Base-by-base conservation (phyloP, 2,329 filamentous ascomycete species). In the Fusarium pseudocircinatum region DNA sequence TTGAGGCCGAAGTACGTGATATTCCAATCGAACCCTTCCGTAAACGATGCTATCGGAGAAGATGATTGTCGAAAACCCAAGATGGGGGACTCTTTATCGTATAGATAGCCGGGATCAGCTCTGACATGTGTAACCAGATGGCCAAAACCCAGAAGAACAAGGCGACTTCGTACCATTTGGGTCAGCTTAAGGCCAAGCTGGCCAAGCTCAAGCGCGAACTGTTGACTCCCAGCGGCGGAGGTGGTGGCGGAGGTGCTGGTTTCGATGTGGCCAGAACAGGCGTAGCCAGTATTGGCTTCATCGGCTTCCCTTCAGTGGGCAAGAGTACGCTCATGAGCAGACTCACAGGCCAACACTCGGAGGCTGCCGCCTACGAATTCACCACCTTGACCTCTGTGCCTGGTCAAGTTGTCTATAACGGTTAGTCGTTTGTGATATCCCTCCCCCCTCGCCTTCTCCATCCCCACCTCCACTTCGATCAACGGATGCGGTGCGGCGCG, bases 221-320 rank as follows among this genome's bases (percentile, higher is more conserved):
- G 56, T 88, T 99, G 76, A 97, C 94, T 46, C 96, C 96, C 26
- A 88, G 91, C 44, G 88, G 94, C 56, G 93, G 95, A 56, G 94
- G 95, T 63, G 95, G 93, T 64, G 95, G 91, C 72, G 94, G 93
- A 81, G 77, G 77, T 56, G 86, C 93, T 69, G 96, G 96, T 66
- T 99, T 99, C 87, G 96, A 99, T 86, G 96, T 99, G 74, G 96
- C 96, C 70, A 92, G 96, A 83, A 99, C 96, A 58, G 96, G 96
- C 87, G 96, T 98, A 73, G 96, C 96, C 75, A 97, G 94, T 87
- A 91, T 99, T 79, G 96, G 96, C 47, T 98, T 98, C 85, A 98
- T 98, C 81, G 96, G 96, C 37, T 99, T 99, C 80, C 96, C 96
- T 4, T 99, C 96, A 2, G 96, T 99, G 72, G 96, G 96, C 70